These are phyloP conservation scores for Penicillium parvum DNA, from an alignment of 495 filamentous ascomycete genomes.

Conservation along the genomic window DNA sequence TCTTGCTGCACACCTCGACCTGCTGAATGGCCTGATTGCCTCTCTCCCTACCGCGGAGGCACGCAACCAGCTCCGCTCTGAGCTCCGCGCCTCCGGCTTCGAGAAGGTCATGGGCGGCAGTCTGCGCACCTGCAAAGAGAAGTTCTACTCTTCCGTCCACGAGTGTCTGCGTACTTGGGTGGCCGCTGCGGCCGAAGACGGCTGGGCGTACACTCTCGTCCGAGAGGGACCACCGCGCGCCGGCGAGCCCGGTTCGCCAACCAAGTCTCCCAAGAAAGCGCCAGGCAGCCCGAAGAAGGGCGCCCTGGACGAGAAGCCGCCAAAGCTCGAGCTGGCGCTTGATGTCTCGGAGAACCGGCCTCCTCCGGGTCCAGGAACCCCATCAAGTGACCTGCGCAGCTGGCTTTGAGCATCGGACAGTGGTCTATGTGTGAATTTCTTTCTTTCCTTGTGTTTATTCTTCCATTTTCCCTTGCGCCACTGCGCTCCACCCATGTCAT, in stretches of 20 bases:
- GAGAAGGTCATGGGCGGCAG: slow-evolving; percentile 84
- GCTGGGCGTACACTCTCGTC: slow-evolving; percentile 75
- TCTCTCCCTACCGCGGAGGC: slow-evolving; percentile 66
- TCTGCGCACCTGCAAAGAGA: slow-evolving; percentile 91
- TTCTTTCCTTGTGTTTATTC: slow-evolving; percentile 22
- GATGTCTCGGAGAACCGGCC: slow-evolving; percentile 27
- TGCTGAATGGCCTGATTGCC: slow-evolving; percentile 88
- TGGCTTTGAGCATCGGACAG: slow-evolving; percentile 31
- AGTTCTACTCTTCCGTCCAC: slow-evolving; percentile 89
- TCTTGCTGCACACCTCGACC: slow-evolving; percentile 83
- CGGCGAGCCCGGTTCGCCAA: slow-evolving; percentile 35
- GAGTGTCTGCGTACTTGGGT: slow-evolving; percentile 88
- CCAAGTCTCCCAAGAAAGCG: slow-evolving; percentile 40
- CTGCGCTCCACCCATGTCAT: slow-evolving; percentile 16
- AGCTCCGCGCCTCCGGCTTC: slow-evolving; percentile 80
- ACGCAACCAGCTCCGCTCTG: slow-evolving; percentile 71
- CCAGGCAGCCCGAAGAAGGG: slow-evolving; percentile 38
- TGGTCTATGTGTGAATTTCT: slow-evolving; percentile 15
- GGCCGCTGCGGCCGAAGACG: slow-evolving; percentile 77
- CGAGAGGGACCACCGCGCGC: slow-evolving; percentile 60
- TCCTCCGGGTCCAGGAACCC: slow-evolving; percentile 15
- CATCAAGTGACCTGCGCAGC: slow-evolving; percentile 32
- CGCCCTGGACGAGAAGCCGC: slow-evolving; percentile 37
- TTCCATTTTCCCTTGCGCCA: slow-evolving; percentile 8
- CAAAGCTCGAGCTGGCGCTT: slow-evolving; percentile 37